Conservation (phyloP, 1,139 yeast genomes). For the Saccharomyces uvarum region DNA sequence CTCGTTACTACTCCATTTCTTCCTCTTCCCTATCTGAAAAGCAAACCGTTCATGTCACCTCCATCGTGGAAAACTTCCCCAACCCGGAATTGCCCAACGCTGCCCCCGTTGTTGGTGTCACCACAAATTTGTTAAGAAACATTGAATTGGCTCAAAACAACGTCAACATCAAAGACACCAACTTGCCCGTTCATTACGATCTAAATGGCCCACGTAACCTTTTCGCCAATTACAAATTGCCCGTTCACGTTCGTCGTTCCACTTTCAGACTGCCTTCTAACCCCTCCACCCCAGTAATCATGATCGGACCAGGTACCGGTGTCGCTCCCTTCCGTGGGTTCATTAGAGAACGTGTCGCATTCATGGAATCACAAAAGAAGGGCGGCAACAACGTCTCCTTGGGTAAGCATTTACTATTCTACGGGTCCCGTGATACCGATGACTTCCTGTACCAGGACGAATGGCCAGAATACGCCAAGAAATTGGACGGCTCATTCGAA, state of each 20-base stretch:
- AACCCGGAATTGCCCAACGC: slow-evolving; percentile 32
- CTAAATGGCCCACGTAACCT: slow-evolving; percentile 73
- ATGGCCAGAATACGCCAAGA: slow-evolving; percentile 67
- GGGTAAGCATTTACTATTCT: slow-evolving; percentile 73
- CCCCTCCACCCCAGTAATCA: slow-evolving; percentile 73
- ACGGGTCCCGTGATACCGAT: slow-evolving; percentile 74
- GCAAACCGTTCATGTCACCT: slow-evolving; percentile 71
- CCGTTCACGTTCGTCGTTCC: slow-evolving; percentile 90
- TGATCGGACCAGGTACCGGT: slow-evolving; percentile 98
- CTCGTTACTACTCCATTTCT: slow-evolving; percentile 94
- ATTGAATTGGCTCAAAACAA: slow-evolving; percentile 59
- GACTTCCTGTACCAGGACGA: slow-evolving; percentile 81
- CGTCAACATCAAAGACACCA: slow-evolving; percentile 26
- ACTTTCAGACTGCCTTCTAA: slow-evolving; percentile 91
- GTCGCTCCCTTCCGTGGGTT: slow-evolving; percentile 97
- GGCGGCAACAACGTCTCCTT: slow-evolving; percentile 37
- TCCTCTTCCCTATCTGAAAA: slow-evolving; percentile 80
- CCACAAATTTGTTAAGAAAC: slow-evolving; percentile 79
- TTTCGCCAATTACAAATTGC: slow-evolving; percentile 54
- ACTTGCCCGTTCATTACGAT: slow-evolving; percentile 52
- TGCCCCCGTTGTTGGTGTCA: slow-evolving; percentile 52
- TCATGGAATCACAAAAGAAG: slow-evolving; percentile 40
- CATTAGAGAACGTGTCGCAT: slow-evolving; percentile 68
- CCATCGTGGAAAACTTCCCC: slow-evolving; percentile 69
- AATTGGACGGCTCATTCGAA: slow-evolving; percentile 59